phyloP scores from a whole-genome alignment of 768 basidiomycete genomes.

The Daedalea quercina region DNA sequence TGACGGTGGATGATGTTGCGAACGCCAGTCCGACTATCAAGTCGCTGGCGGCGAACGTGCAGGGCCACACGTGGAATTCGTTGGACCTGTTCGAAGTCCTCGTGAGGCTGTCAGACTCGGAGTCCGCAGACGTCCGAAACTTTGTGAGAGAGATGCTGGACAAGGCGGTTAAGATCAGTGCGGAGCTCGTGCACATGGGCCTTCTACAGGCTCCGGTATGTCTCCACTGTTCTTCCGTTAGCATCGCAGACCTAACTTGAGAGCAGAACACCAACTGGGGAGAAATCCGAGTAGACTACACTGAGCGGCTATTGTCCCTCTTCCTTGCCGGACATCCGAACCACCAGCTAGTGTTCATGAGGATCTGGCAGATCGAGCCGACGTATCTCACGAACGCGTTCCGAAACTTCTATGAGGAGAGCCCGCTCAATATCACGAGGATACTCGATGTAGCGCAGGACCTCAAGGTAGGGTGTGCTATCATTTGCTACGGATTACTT shows the following conservation, averaged over 20 bases:
- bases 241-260: constrained; percentile 1
- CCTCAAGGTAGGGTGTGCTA: constrained; percentile 57
- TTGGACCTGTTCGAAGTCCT: constrained; percentile 85
- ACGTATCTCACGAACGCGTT: constrained; percentile 83
- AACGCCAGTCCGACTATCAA: constrained; percentile 88
- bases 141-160: constrained; percentile 90
- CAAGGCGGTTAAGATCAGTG: constrained; percentile 87
- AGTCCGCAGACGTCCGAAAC: constrained; percentile 60
- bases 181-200: constrained; percentile 92
- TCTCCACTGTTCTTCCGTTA: background rate
- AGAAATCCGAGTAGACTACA: constrained; percentile 81
- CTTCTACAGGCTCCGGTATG: constrained; percentile 84
- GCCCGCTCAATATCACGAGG: constrained; percentile 86
- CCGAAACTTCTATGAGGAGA: constrained; percentile 88
- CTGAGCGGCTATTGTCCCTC: constrained; percentile 77
- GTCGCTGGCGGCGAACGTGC: constrained; percentile 82
- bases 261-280: constrained; percentile 76
- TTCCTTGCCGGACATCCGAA: constrained; percentile 92
- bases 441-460: constrained; percentile 95
- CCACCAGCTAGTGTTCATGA: constrained; percentile 95
- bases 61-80: constrained; percentile 93
- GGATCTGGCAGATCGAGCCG: constrained; percentile 89
- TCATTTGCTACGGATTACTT: background rate
- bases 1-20: constrained; percentile 84
- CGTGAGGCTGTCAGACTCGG: constrained; percentile 70